Conservation (phyloP, 495 filamentous ascomycete species). For the Hypoxylon lienhwacheense region DNA sequence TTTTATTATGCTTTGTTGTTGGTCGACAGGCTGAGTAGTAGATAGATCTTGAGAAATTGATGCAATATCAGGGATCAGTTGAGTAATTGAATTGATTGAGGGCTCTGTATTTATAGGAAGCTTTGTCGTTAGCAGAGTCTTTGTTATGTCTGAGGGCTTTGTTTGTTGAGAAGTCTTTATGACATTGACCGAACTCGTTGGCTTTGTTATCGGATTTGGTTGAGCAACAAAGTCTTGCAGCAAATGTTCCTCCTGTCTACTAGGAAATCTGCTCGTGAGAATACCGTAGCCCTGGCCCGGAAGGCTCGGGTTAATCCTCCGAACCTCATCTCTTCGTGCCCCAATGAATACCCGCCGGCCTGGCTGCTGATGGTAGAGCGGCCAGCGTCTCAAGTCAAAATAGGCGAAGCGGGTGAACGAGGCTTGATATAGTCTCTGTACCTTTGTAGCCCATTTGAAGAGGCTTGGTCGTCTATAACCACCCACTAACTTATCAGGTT, state of each 20-base stretch:
- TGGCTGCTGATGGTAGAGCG: conserved; percentile 14
- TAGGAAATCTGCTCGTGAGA: conserved; percentile 25
- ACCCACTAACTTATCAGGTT: conserved; percentile 10
- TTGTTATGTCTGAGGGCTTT: no score
- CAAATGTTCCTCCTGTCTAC: conserved; percentile 3
- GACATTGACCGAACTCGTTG: conserved; percentile 1
- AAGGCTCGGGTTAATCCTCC: conserved; percentile 18
- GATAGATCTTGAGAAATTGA: no score
- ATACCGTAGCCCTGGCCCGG: conserved; percentile 26
- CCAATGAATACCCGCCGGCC: conserved; percentile 12
- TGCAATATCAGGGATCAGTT: not conserved
- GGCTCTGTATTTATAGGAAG: not conserved
- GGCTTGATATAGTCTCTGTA: conserved; percentile 36
- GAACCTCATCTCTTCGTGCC: conserved; percentile 23
- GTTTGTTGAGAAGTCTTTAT: conserved; percentile 8
- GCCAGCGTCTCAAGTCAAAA: conserved; percentile 39
- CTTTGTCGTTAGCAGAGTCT: not conserved
- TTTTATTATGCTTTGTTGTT: not conserved
- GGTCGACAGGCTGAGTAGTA: not conserved
- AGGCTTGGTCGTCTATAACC: conserved; percentile 32
- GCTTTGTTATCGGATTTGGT: conserved; percentile 4
- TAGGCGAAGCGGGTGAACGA: conserved; percentile 24
- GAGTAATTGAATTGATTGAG: conserved; percentile 4
- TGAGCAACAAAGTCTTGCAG: not conserved
- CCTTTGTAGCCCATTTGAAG: conserved; percentile 38